These are phyloP conservation scores for Ophiocytium majus DNA, from an alignment of 352 stramenopile genomes.

Conservation along the genomic window DNA sequence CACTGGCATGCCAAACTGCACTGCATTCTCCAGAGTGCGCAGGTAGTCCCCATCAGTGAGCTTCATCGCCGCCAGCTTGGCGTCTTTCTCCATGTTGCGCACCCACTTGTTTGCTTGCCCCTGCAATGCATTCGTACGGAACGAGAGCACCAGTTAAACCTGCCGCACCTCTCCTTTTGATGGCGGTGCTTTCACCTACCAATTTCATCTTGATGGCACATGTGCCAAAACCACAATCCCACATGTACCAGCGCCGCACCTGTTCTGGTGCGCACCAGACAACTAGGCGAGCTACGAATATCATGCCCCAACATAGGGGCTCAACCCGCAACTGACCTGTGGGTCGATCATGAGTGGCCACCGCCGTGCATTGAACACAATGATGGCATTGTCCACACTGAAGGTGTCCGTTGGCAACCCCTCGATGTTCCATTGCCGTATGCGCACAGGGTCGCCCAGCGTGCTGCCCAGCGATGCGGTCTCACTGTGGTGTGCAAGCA, in stretches of 20 bases:
- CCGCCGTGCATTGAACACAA: slow-evolving; percentile 84
- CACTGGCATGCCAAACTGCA: slow-evolving; percentile 85
- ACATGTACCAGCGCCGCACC: no score
- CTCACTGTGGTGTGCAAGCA: slow-evolving; percentile 24
- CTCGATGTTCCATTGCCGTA: slow-evolving; percentile 90
- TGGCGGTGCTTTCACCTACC: no score
- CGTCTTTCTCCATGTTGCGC: slow-evolving; percentile 84
- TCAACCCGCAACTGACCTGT: no score
- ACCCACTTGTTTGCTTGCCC: slow-evolving; percentile 72
- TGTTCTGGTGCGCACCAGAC: no score
- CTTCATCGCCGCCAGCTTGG: slow-evolving; percentile 86
- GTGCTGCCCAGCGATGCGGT: slow-evolving; percentile 57
- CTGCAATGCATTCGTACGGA: no score
- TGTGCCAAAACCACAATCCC: no score
- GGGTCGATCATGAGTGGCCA: slow-evolving; percentile 93
- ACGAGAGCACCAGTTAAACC: no score
- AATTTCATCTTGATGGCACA: no score
- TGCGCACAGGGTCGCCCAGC: slow-evolving; percentile 80
- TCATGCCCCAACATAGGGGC: no score
- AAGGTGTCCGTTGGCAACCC: slow-evolving; percentile 86
- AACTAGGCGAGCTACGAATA: no score
- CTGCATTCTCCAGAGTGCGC: slow-evolving; percentile 81
- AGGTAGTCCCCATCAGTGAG: slow-evolving; percentile 86
- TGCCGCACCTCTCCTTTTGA: no score
- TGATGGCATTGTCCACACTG: slow-evolving; percentile 88